A percentile compares a stretch with the other conserved stretches of the same genome.
Conservation (phyloP, 345 rosid species). For the Linum usitatissimum region DNA sequence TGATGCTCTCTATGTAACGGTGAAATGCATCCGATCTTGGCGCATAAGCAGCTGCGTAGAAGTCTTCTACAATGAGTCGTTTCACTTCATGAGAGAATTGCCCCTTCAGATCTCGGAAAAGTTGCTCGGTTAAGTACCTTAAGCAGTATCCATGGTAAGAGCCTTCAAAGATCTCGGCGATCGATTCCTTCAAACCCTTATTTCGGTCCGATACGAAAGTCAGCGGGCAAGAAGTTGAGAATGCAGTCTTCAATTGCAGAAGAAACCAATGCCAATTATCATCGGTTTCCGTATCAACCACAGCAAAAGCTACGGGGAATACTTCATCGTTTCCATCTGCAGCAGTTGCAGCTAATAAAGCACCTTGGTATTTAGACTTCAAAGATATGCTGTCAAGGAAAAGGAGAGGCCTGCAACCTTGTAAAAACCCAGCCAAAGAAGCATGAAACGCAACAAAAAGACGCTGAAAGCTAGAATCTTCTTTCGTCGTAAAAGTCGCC, state of each 20-base stretch:
- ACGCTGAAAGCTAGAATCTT: conserved; percentile 92
- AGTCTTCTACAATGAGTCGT: conserved; percentile 66
- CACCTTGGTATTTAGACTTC: conserved; percentile 90
- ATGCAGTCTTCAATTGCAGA: conserved; percentile 55
- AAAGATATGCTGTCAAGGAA: conserved; percentile 72
- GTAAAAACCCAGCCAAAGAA: conserved; percentile 57
- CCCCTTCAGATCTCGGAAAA: conserved; percentile 69
- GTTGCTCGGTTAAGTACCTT: conserved; percentile 58
- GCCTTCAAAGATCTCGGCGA: conserved; percentile 47
- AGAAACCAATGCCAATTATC: conserved; percentile 96
- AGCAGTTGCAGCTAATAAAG: conserved; percentile 72
- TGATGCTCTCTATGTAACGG: conserved; percentile 53
- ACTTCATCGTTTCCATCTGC: conserved; percentile 73
- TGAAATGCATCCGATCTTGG: conserved; percentile 54
- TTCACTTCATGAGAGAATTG: conserved; percentile 86
- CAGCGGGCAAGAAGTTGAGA: conserved; percentile 45
- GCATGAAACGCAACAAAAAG: conserved; percentile 82
- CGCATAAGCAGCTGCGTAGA: conserved; percentile 63
- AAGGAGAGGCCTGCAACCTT: conserved; percentile 83
- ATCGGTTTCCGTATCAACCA: conserved; percentile 66
- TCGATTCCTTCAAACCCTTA: conserved; percentile 62
- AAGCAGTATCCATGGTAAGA: conserved; percentile 72
- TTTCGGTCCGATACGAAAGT: conserved; percentile 79
- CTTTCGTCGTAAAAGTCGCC: conserved; percentile 71
- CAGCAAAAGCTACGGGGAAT: conserved; percentile 79